Percentiles rank a stretch among this genome's conserved stretches.
Conservation (phyloP, 768 basidiomycete genomes). For the Dictyophora rubrovolvata region DNA sequence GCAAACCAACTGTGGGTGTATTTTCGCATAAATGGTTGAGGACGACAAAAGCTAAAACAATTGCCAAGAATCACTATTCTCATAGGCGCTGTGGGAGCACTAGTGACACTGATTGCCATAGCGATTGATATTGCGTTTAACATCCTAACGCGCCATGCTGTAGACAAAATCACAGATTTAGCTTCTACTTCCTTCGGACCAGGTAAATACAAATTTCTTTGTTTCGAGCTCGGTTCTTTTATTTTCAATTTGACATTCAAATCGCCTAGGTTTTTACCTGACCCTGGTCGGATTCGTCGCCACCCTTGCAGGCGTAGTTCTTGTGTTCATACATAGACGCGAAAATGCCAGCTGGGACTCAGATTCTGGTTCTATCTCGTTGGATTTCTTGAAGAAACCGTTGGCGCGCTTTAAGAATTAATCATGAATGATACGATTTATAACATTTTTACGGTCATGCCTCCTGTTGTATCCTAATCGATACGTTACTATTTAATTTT, state of each 20-base stretch:
- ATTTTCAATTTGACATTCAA: neutral
- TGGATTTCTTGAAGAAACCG: neutral
- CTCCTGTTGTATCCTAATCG: no score
- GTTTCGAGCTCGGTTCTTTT: neutral
- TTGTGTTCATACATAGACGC: neutral
- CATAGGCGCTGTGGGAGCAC: neutral
- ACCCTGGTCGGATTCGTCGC: neutral
- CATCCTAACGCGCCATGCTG: neutral
- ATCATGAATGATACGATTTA: neutral
- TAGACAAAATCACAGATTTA: neutral
- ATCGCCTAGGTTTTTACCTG: neutral
- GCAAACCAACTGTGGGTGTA: neutral
- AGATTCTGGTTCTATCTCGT: neutral
- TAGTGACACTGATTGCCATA: neutral
- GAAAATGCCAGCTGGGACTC: neutral
- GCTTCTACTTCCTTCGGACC: neutral
- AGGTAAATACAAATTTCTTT: neutral
- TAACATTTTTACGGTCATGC: no score
- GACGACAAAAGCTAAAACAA: neutral
- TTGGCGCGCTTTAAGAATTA: neutral
- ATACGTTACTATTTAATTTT: no score
- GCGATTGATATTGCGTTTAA: neutral
- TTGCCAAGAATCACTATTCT: neutral
- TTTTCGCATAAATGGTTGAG: neutral
- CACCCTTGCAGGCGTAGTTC: neutral